Base-by-base conservation (phyloP, 441 rosid species). In the Viola pubescens region DNA sequence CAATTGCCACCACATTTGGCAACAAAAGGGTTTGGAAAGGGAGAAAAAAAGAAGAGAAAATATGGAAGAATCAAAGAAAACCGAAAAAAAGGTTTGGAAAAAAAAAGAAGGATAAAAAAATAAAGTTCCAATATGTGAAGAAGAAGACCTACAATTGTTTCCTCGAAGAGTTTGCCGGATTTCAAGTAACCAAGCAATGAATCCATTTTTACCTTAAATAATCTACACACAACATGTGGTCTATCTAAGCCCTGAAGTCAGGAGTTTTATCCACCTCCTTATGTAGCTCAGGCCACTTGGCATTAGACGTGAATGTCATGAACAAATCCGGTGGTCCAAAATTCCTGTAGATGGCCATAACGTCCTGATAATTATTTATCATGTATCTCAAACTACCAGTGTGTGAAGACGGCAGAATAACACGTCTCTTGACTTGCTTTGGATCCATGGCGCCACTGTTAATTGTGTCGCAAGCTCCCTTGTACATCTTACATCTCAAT, bases 161-260 rank as follows among this genome's bases (percentile, higher is more conserved):
- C 1, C 19, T 16, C 19, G 1, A 16, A 16, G 19, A 1, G 19
- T 16, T 16, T 16, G 19, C 19, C 19, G 19, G 19, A 39, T 55
- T 55, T 55, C 9, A 40, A 39, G 6, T n/a, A 8, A 0, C 4
- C 14, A 1, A 56, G 2, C 13, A 42, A 41, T 9, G 4, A 12
- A 5, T 0, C 26, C 0, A 68, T 11, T 9, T 68, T 68, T 2
- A 37, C 9, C 10, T 45, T 38, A 2, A 68, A 68, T 0, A 60
- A 60, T 3, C 61, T n/a, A 5, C 10, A 4, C 0, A 48, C 37
- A 4, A 61, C 41, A 10, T 61, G 45, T 0, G 9, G 41, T 0
- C 37, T 38, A 26, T 55, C 56, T 2, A 50, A 2, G 0, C 11
- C 0, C 14, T 5, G 4, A 38, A 55, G 42, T 1, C 8, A 4